Conservation (phyloP, 305 asterid genomes). For the Fraxinus albicans region DNA sequence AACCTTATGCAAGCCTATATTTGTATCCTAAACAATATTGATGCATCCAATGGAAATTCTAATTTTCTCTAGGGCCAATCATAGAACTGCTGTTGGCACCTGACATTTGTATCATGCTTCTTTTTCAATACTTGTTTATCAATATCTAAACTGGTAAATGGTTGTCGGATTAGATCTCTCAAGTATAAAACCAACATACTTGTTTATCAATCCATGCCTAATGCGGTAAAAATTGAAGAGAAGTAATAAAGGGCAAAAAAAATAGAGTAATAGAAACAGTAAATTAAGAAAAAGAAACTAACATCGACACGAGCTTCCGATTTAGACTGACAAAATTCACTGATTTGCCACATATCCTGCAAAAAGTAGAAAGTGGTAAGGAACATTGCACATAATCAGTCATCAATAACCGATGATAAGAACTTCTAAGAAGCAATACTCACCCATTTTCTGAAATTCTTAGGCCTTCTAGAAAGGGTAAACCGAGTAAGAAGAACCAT, state of each 20-base stretch:
- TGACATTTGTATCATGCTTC: neutral
- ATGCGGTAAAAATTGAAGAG: neutral
- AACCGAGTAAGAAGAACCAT: constrained; percentile 92
- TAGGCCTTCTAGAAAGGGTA: constrained; percentile 92
- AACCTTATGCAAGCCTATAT: neutral
- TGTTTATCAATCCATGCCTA: too few species aligned
- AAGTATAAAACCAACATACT: neutral
- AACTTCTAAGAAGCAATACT: constrained; percentile 34
- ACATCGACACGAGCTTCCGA: constrained; percentile 99
- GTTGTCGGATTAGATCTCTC: neutral
- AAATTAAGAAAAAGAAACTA: constrained; percentile 39
- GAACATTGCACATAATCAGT: constrained; percentile 15
- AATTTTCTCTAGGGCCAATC: neutral
- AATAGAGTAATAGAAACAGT: neutral
- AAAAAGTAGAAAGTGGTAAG: constrained; percentile 29
- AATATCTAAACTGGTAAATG: neutral
- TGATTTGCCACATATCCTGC: constrained; percentile 99
- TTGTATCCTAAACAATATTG: neutral
- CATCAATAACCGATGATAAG: constrained; percentile 22
- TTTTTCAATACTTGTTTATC: neutral
- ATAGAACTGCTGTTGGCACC: neutral
- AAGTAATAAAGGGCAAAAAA: neutral
- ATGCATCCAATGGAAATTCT: neutral
- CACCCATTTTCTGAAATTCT: constrained; percentile 92
- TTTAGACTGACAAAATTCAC: constrained; percentile 92